A percentile compares a stretch with the other conserved stretches of the same genome.
Conservation (phyloP, 2,329 filamentous ascomycete genomes). For the Claviceps africana region DNA sequence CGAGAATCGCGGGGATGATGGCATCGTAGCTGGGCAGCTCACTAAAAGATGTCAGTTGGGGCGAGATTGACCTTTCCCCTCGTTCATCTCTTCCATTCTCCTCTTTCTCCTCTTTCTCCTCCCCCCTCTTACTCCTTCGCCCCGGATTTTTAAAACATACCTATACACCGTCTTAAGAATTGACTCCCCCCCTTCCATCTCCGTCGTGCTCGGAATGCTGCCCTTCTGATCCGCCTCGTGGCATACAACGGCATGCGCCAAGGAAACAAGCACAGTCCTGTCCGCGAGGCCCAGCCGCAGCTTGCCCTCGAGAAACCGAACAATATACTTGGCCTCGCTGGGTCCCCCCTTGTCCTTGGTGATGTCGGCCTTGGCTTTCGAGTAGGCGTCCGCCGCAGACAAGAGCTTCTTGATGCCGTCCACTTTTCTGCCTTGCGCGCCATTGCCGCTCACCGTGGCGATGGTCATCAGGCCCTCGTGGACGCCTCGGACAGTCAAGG, state of each 20-base stretch:
- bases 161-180: slow-evolving; percentile 85
- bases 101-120: neutral
- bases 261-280: slow-evolving; percentile 75
- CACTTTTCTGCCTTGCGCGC: slow-evolving; percentile 81
- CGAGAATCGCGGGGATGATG: slow-evolving; percentile 78
- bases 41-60: slow-evolving; percentile 20
- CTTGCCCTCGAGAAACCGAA: slow-evolving; percentile 90
- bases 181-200: slow-evolving; percentile 71
- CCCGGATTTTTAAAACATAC: slow-evolving; percentile 29
- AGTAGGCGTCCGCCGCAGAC: slow-evolving; percentile 70
- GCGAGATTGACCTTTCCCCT: neutral
- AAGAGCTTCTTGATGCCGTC: slow-evolving; percentile 91
- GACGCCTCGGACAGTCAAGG: slow-evolving; percentile 73
- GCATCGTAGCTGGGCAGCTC: slow-evolving; percentile 92
- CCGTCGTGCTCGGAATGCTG: slow-evolving; percentile 56
- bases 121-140: neutral
- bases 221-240: slow-evolving; percentile 65
- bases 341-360: slow-evolving; percentile 83
- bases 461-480: slow-evolving; percentile 80
- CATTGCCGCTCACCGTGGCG: slow-evolving; percentile 73
- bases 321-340: slow-evolving; percentile 87
- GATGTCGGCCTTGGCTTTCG: slow-evolving; percentile 71
- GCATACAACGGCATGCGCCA: slow-evolving; percentile 76
- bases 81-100: neutral
- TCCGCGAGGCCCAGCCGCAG: slow-evolving; percentile 83